Conservation (phyloP, 1,139 yeast genomes). For the Blastobotrys petasosporus region DNA sequence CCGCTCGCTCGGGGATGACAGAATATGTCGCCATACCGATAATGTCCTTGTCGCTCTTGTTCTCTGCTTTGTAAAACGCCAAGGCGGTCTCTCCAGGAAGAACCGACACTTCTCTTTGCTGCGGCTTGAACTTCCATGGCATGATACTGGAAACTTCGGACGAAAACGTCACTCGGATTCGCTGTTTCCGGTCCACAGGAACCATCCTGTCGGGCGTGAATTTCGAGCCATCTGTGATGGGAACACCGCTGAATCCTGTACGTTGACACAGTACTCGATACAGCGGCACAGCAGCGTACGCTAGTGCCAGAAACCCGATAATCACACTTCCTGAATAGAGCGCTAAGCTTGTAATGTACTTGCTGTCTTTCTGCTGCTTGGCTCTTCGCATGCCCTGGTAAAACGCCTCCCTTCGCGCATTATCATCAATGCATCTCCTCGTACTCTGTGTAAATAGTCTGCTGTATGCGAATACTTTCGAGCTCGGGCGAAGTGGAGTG, state of each 20-base stretch:
- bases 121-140: slow-evolving; percentile 96
- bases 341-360: slow-evolving; percentile 47
- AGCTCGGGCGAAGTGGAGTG: no score
- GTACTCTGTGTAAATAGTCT: not conserved
- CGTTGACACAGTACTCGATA: slow-evolving; percentile 89
- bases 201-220: slow-evolving; percentile 83
- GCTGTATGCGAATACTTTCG: no score
- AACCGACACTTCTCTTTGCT: slow-evolving; percentile 86
- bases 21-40: slow-evolving; percentile 98
- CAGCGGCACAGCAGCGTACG: slow-evolving; percentile 90
- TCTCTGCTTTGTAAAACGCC: slow-evolving; percentile 91
- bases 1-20: slow-evolving; percentile 93
- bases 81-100: slow-evolving; percentile 98
- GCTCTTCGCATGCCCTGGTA: slow-evolving; percentile 30
- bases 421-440: slow-evolving; percentile 3
- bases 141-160: slow-evolving; percentile 86
- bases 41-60: slow-evolving; percentile 77
- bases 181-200: slow-evolving; percentile 81
- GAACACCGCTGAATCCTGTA: slow-evolving; percentile 95
- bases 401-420: slow-evolving; percentile 21
- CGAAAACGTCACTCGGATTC: slow-evolving; percentile 78
- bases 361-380: slow-evolving; percentile 31
- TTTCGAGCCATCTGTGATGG: slow-evolving; percentile 73
- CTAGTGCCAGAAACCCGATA: slow-evolving; percentile 66
- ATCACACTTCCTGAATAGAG: slow-evolving; percentile 70